Conservation (phyloP, 2,329 filamentous ascomycete species). For the Didymella sp. region DNA sequence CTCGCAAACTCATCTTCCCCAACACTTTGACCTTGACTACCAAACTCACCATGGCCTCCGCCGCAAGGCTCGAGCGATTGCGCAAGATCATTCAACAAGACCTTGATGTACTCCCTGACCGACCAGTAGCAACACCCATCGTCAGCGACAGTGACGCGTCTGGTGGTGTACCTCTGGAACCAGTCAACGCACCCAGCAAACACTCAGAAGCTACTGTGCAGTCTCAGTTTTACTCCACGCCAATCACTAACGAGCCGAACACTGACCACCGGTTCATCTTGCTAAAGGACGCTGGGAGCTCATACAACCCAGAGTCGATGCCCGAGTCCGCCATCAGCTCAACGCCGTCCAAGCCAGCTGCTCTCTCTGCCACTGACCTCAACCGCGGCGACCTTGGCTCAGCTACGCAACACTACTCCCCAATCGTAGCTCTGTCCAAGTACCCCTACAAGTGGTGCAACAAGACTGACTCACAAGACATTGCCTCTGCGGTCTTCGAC, state of each 20-base stretch:
- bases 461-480: slow-evolving; percentile 54
- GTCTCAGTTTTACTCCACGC: background rate
- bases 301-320: slow-evolving; percentile 29
- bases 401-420: slow-evolving; percentile 48
- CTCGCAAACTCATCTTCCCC: background rate
- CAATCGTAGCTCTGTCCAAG: slow-evolving; percentile 58
- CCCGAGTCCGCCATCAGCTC: slow-evolving; percentile 6
- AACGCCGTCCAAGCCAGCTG: background rate
- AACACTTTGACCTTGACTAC: background rate
- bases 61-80: slow-evolving; percentile 36
- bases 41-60: slow-evolving; percentile 28
- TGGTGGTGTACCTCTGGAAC: slow-evolving; percentile 34
- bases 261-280: slow-evolving; percentile 33
- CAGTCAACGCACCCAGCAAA: slow-evolving; percentile 18
- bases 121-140: slow-evolving; percentile 10
- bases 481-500: slow-evolving; percentile 64
- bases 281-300: slow-evolving; percentile 30
- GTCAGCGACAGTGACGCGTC: slow-evolving; percentile 23
- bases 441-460: slow-evolving; percentile 69
- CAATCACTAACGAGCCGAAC: slow-evolving; percentile 8
- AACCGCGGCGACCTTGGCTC: slow-evolving; percentile 44
- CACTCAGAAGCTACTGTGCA: slow-evolving; percentile 1
- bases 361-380: slow-evolving; percentile 23
- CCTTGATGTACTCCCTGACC: slow-evolving; percentile 37
- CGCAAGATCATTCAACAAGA: slow-evolving; percentile 29